Percentiles rank a stretch among this genome's conserved stretches.
Evolutionary conservation across 2,329 filamentous ascomycete species (phyloP).

Genomic region (Alternaria infectoria): DNA sequence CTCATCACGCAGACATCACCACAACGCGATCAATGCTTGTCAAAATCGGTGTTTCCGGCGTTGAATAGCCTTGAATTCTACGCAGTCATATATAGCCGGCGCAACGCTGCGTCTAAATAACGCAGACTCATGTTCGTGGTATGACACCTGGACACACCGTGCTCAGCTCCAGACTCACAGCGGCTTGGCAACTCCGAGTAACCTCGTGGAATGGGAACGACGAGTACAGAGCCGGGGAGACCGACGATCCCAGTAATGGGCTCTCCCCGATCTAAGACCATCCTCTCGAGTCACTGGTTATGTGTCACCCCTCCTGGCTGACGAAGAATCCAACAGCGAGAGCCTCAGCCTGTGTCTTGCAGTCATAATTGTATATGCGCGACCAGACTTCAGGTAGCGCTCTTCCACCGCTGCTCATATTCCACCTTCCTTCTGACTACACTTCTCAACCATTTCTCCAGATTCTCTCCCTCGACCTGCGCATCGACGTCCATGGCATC

Average conservation of each 20-base stretch:
- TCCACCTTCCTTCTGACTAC: constrained; percentile 50
- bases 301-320: neutral
- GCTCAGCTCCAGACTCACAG: neutral
- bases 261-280: neutral
- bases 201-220: neutral
- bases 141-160: neutral
- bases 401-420: constrained; percentile 51
- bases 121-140: neutral
- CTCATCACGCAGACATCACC: neutral
- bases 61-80: neutral
- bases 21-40: fast-evolving
- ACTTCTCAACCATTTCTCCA: constrained; percentile 50
- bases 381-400: constrained; percentile 35
- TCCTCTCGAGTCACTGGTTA: neutral
- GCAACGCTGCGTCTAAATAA: neutral
- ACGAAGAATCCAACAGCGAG: neutral
- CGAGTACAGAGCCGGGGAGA: neutral
- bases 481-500: constrained; percentile 50
- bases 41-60: neutral
- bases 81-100: neutral
- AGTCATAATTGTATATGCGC: neutral
- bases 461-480: constrained; percentile 30
- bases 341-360: neutral
- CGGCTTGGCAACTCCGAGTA: neutral
- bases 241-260: neutral